These are phyloP conservation scores for Symbiotaphrina buchneri DNA, from an alignment of 495 filamentous ascomycete species.

Conservation along the genomic window DNA sequence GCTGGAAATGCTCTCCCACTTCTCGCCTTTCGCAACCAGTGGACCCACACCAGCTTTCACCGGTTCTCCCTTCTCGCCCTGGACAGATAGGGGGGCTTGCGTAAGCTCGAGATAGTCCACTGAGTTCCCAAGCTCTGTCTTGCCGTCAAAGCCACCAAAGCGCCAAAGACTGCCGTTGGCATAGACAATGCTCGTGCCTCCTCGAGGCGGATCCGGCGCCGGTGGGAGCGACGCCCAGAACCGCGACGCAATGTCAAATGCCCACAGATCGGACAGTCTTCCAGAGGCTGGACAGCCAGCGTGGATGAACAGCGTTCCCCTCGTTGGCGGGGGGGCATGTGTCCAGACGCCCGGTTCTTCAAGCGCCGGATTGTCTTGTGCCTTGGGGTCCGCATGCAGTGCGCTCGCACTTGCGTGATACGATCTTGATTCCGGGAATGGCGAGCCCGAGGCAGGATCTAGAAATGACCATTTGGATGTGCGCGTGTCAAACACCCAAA, in stretches of 20 bases:
- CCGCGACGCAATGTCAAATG: slow-evolving; percentile 33
- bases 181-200: slow-evolving; percentile 38
- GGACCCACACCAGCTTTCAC: not conserved
- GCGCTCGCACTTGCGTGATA: slow-evolving; percentile 10
- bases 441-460: slow-evolving; percentile 19
- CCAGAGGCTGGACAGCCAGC: slow-evolving; percentile 36
- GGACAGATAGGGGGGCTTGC: slow-evolving; percentile 6
- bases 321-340: not conserved
- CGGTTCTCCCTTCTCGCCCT: slow-evolving; percentile 9
- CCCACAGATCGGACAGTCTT: slow-evolving; percentile 44
- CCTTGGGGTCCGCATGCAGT: slow-evolving; percentile 8
- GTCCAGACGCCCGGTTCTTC: too few relatives aligned
- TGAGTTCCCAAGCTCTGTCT: slow-evolving; percentile 34
- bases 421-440: slow-evolving; percentile 14
- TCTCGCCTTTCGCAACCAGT: slow-evolving; percentile 1
- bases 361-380: not conserved
- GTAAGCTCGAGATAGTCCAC: slow-evolving; percentile 23
- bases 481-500: slow-evolving; percentile 42
- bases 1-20: slow-evolving; percentile 5
- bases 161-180: slow-evolving; percentile 34
- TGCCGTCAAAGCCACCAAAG: slow-evolving; percentile 53
- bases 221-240: slow-evolving; percentile 37
- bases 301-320: slow-evolving; percentile 39
- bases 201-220: slow-evolving; percentile 35
- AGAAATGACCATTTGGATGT: slow-evolving; percentile 30